A percentile compares a stretch with the other conserved stretches of the same genome.
phyloP scores from a whole-genome alignment of 2,329 filamentous ascomycete genomes.

The Penicillium digitatum region DNA sequence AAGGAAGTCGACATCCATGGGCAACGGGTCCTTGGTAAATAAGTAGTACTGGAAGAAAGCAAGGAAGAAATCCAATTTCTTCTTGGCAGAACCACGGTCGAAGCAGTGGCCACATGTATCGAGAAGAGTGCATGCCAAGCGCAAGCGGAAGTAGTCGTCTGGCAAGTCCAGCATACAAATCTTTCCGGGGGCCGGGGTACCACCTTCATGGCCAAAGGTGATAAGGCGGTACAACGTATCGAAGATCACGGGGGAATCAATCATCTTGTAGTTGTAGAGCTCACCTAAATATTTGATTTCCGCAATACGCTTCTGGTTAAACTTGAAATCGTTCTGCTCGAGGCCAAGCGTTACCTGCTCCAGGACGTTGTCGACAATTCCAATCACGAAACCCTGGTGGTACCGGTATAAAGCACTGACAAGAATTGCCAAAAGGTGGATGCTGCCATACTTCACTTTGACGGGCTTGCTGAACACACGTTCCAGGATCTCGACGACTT shows the following conservation, averaged over 20 bases:
- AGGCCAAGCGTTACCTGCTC: constrained; percentile 84
- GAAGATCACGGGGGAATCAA: constrained; percentile 92
- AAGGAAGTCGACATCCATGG: constrained; percentile 97
- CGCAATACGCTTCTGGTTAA: constrained; percentile 88
- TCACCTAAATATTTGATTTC: constrained; percentile 96
- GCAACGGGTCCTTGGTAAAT: constrained; percentile 78
- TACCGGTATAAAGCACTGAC: constrained; percentile 85
- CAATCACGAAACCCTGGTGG: constrained; percentile 83
- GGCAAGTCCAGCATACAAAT: constrained; percentile 77
- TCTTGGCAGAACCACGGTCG: constrained; percentile 85
- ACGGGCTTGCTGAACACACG: constrained; percentile 95
- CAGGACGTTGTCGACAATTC: constrained; percentile 85
- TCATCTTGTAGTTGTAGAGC: constrained; percentile 94
- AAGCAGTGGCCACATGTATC: constrained; percentile 97
- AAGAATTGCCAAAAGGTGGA: constrained; percentile 87
- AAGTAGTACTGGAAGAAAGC: constrained; percentile 96
- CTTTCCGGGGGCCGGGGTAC: constrained; percentile 73
- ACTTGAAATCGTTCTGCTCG: constrained; percentile 95
- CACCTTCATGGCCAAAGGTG: constrained; percentile 81
- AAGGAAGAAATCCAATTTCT: constrained; percentile 96
- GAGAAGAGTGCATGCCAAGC: constrained; percentile 79
- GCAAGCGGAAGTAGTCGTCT: constrained; percentile 94
- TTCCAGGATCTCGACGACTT: constrained; percentile 75
- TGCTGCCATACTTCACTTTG: constrained; percentile 96
- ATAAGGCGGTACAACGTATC: constrained; percentile 92